phyloP scores from a whole-genome alignment of 768 basidiomycete species.

The Fibroporia radiculosa region DNA sequence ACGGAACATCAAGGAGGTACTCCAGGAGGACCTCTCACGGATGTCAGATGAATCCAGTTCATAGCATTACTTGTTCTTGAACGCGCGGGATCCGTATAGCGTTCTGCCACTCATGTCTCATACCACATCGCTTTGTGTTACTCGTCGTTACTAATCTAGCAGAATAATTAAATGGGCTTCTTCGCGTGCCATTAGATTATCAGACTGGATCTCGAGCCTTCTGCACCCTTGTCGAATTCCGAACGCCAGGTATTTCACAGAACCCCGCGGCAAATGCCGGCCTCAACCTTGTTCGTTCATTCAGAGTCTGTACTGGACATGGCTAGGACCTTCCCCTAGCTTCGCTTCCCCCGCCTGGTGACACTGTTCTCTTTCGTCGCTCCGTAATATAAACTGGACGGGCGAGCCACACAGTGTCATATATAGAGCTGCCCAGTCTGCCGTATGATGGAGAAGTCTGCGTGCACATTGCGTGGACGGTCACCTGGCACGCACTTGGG shows the following conservation, averaged over 20 bases:
- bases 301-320: no score
- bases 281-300: no score
- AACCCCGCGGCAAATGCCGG: no score
- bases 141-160: neutral
- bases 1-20: constrained; percentile 57
- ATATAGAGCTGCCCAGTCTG: no score
- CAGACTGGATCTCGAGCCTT: neutral
- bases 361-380: no score
- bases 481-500: no score
- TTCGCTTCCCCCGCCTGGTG: no score
- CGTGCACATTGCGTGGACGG: no score
- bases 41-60: constrained; percentile 14
- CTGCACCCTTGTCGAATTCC: neutral
- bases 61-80: neutral
- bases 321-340: no score
- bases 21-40: constrained; percentile 42
- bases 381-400: no score
- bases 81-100: neutral
- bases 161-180: neutral
- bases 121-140: neutral
- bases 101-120: neutral
- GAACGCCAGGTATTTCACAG: neutral
- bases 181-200: neutral
- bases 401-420: no score
- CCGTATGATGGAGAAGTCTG: no score